A percentile compares a stretch with the other conserved stretches of the same genome.
These are phyloP conservation scores for Mucor velutinosus DNA, from an alignment of 371 early-diverging fungal species.

Conservation along the genomic window DNA sequence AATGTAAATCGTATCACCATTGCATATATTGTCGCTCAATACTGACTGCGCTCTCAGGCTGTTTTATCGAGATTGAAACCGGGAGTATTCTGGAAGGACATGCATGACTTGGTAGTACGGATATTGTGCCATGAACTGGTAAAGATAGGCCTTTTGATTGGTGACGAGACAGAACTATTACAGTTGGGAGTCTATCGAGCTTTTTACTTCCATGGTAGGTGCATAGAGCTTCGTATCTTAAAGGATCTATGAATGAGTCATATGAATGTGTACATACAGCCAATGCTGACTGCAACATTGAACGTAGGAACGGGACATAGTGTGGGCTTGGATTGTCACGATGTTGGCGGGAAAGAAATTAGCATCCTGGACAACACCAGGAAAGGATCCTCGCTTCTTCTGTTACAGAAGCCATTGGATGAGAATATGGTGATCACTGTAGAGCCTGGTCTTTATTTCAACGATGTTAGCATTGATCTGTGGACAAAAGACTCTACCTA, in stretches of 20 bases:
- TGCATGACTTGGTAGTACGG: conserved; percentile 79
- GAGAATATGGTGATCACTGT: conserved; percentile 88
- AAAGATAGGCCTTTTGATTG: conserved; percentile 65
- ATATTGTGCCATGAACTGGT: conserved; percentile 70
- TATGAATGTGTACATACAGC: neutral
- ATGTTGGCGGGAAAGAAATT: conserved; percentile 66
- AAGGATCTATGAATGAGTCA: neutral
- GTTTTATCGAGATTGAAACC: conserved; percentile 64
- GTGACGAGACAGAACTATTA: conserved; percentile 59
- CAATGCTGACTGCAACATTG: neutral
- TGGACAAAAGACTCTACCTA: conserved; percentile 54
- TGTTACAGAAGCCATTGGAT: conserved; percentile 48
- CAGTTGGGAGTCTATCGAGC: conserved; percentile 65
- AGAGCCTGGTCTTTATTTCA: conserved; percentile 85
- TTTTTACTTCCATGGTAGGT: conserved; percentile 87
- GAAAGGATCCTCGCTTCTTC: neutral
- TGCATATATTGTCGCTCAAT: too few relatives aligned
- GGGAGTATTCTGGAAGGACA: conserved; percentile 83
- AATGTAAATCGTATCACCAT: conserved; percentile 37
- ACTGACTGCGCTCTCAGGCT: conserved; percentile 6
- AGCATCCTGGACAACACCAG: neutral
- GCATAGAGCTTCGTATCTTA: neutral
- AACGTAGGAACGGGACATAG: conserved; percentile 47
- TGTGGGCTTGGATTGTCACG: conserved; percentile 80
- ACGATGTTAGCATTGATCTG: conserved; percentile 47